Evolutionary conservation across 495 filamentous ascomycete genomes (phyloP), one percentile per base, ranked within the genome.

Genomic region (Astrocystis sublimbata): DNA sequence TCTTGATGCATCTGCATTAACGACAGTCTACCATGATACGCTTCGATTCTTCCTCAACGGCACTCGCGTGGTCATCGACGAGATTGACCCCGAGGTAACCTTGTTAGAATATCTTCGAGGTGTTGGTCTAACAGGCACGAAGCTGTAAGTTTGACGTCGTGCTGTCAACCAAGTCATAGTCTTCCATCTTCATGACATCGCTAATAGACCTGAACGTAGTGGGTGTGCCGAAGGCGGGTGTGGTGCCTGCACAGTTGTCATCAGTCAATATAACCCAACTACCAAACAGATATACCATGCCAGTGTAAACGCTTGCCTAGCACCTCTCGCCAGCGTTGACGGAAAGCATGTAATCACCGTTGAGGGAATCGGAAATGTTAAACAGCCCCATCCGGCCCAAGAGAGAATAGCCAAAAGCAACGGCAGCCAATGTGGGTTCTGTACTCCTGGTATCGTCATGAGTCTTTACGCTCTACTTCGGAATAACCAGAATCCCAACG

Each of bases 271-370:
- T 66, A 97, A 96, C 73, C 91, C 91, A 15, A 97, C 93, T 7
- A 96, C 92, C 45, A 89, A 88, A 70, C 83, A 88, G 68, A 87
- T 97, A 60, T 96, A 97, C 68, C 92, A 98, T 74, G 91, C 92
- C 54, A 91, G 88, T 21, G 89, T 97, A 55, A 98, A 98, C 71
- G 94, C 94, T 42, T 98, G 94, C 71, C 82, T 98, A 33, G 93
- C 93, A 13, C 94, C 94, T 1, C 80, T 98, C 53, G 88, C 92
- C 31, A 93, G 92, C 62, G 84, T 98, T 13, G 94, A 97, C 76
- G 94, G 94, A 24, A 98, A 98, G 75, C 94, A 98, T 83, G 93
- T 98, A 63, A 93, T 98, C 67, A 98, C 94, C 7, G 87, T 98
- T 12, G 94, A 98, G 75, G 94, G 94, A n/a, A 96, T 98, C 73